Conservation (phyloP, 2,329 filamentous ascomycete species). For the Pseudocercospora cruenta region DNA sequence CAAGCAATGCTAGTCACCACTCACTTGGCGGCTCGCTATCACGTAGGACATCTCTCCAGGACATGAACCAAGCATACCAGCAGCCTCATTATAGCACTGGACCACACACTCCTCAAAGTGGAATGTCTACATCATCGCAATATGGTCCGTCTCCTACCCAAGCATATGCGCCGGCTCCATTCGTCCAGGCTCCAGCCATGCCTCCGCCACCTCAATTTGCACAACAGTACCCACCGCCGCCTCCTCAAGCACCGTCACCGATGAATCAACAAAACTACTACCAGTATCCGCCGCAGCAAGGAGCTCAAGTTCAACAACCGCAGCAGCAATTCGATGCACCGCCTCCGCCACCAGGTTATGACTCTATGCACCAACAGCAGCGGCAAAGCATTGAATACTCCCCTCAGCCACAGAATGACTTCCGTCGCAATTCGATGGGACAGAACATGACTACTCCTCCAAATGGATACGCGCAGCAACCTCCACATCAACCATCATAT, state of each 20-base stretch:
- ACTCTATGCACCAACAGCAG: conserved; percentile 35
- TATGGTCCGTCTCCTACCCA: conserved; percentile 38
- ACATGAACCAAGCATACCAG: conserved; percentile 49
- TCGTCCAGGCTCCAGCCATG: conserved; percentile 41
- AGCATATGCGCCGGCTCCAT: conserved; percentile 33
- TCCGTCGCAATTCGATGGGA: conserved; percentile 47
- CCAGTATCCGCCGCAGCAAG: conserved; percentile 40
- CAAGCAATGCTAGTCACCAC: conserved; percentile 43
- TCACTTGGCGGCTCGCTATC: conserved; percentile 35
- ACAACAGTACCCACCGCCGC: conserved; percentile 31
- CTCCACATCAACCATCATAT: conserved; percentile 43
- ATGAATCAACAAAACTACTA: conserved; percentile 44
- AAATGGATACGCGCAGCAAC: conserved; percentile 38
- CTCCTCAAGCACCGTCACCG: conserved; percentile 33
- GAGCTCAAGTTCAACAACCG: conserved; percentile 39
- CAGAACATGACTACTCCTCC: conserved; percentile 42
- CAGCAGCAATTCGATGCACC: conserved; percentile 44
- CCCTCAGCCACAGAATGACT: conserved; percentile 39
- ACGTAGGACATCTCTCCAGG: conserved; percentile 50
- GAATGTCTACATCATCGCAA: conserved; percentile 43
- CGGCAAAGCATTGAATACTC: conserved; percentile 47
- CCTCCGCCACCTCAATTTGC: conserved; percentile 35
- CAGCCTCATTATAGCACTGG: conserved; percentile 43
- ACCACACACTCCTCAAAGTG: conserved; percentile 44
- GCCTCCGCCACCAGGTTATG: conserved; percentile 29